Conservation (phyloP, 371 early-diverging fungal species). For the Syncephalastrum racemosum region DNA sequence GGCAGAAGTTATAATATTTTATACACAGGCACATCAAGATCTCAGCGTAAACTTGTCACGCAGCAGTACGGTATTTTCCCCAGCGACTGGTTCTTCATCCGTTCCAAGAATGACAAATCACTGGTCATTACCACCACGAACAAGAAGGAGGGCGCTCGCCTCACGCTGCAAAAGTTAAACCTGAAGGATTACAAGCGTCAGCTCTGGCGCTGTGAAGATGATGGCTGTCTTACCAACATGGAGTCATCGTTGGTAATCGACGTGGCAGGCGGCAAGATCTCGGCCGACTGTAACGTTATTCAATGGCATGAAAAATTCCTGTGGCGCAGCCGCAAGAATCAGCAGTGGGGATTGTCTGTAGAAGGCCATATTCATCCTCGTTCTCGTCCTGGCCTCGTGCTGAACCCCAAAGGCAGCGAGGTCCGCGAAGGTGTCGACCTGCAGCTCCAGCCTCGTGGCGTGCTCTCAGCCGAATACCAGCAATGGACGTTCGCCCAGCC, state of each 20-base stretch:
- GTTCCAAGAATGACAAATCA: slow-evolving; percentile 33
- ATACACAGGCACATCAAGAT: slow-evolving; percentile 12
- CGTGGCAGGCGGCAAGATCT: slow-evolving; percentile 44
- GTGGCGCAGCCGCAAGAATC: slow-evolving; percentile 39
- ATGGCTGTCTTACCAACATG: slow-evolving; percentile 54
- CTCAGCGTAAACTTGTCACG: slow-evolving; percentile 35
- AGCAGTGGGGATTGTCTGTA: slow-evolving; percentile 46
- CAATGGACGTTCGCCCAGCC: slow-evolving; percentile 46
- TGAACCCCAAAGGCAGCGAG: slow-evolving; percentile 21
- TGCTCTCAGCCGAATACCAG: slow-evolving; percentile 22
- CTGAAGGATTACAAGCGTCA: slow-evolving; percentile 42
- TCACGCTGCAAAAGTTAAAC: slow-evolving; percentile 33
- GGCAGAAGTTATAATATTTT: background rate
- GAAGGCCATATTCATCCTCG: slow-evolving; percentile 46
- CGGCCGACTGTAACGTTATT: slow-evolving; percentile 29
- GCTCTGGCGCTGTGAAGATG: slow-evolving; percentile 54
- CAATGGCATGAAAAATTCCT: slow-evolving; percentile 40
- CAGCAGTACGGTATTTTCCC: slow-evolving; percentile 45
- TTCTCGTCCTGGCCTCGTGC: slow-evolving; percentile 32
- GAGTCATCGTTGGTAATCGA: slow-evolving; percentile 57
- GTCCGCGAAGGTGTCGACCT: slow-evolving; percentile 27
- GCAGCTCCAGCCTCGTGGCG: slow-evolving; percentile 31
- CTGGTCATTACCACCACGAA: slow-evolving; percentile 32
- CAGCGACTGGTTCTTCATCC: slow-evolving; percentile 47
- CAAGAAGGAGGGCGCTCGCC: slow-evolving; percentile 34